Evolutionary conservation across 108 stramenopile genomes (phyloP), one percentile per base, ranked within the genome.

Genomic region (Nitzschia inconspicua): DNA sequence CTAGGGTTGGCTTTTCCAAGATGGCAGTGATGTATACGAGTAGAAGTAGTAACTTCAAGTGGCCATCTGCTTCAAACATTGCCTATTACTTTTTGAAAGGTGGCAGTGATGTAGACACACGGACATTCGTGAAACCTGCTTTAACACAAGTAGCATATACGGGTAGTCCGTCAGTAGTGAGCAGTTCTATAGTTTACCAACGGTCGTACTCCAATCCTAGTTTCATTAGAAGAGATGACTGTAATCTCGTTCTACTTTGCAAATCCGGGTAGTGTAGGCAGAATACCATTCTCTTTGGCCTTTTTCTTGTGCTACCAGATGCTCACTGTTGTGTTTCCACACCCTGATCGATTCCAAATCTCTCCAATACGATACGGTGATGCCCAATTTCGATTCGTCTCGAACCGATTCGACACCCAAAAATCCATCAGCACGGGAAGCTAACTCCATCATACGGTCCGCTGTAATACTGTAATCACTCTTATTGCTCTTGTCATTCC

Each of bases 301-400:
- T 24, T 34, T 29, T 57, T 63, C 18, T 47, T 49, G 60, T n/a
- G 61, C 61, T 1, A 56, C 25, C 4, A 30, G 9, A 57, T 70
- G 69, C 32, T 70, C 69, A 2, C 42, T 26, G 16, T 70, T 23
- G 25, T 13, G 26, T 40, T 63, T 70, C 69, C 69, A 70, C 1
- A 23, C 16, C 26, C 22, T 47, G 47, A 70, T 64, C 37, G 69
- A 16, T 34, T 54, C 32, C 53, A 56, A 7, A 31, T 41, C 37
- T 31, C 18, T 13, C 69, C 69, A 70, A 56, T 70, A 70, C 4
- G 63, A 64, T 2, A 70, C 43, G 11, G 69, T 70, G 20, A 70
- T 63, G n/a, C 69, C 69, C 28, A 63, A 26, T 28, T 46, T 44
- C 19, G 18, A 10, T 11, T 62, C 47, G 14, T 56, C 35, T 22